Evolutionary conservation across 2,329 filamentous ascomycete genomes (phyloP), one percentile per base, ranked within the genome.

Genomic region (Capronia americana): DNA sequence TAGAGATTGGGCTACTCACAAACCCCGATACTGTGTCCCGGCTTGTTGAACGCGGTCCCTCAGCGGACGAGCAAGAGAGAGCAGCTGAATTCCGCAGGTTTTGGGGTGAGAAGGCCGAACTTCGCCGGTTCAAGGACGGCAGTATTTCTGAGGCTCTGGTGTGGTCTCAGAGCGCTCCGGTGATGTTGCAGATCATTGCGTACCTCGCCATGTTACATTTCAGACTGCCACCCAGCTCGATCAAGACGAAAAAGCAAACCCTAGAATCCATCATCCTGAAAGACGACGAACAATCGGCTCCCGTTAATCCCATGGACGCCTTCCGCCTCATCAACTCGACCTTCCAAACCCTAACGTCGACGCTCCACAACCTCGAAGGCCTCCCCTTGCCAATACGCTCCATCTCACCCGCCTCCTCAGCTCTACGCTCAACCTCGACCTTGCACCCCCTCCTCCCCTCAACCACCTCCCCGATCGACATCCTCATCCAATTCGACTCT

Each of bases 111-210:
- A 96, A 95, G 76, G 87, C 95, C 1, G 95, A 99, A 77, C 84
- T 99, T 54, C 88, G 95, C 70, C 91, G 95, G 23, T 99, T 99
- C 83, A 96, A 93, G 73, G 93, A 98, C 74, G 95, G 95, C 24
- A 94, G 90, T 73, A 97, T 99, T 71, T 84, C 93, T 8, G 96
- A 99, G 78, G 97, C 92, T 74, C 82, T 98, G 32, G 89, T 96
- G 23, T 99, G 95, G 95, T 84, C 84, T 1, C 81, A 87, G 1
- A 81, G 84, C 34, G 46, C 30, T 14, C 86, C 89, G 6, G 87
- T 97, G 23, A 87, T 92, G 60, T 86, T 92, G 74, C 92, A 97
- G 71, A 95, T 98, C 65, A 81, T 93, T 55, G 82, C 84, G 3
- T 91, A 93, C 75, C 83, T 92, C 20, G 80, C 96, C 12, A 81